These are phyloP conservation scores for Moesziomyces antarcticus DNA, from an alignment of 1,284 basidiomycete species.

Conservation along the genomic window DNA sequence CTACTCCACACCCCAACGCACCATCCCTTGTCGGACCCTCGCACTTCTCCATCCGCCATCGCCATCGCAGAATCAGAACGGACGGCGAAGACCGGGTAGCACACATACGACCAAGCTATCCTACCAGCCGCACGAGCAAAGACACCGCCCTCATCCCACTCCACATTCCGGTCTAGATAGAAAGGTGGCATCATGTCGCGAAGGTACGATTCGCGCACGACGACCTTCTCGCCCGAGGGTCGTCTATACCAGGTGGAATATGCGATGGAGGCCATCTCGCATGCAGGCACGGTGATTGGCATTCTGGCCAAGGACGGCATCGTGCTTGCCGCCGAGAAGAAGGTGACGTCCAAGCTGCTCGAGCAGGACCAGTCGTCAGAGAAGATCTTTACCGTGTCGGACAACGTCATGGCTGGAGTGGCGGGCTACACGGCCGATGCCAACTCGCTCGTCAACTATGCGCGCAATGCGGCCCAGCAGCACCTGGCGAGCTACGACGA, in stretches of 20 bases:
- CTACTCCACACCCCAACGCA: not conserved
- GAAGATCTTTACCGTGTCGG: constrained; percentile 87
- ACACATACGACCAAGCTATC: no score
- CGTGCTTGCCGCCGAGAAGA: constrained; percentile 98
- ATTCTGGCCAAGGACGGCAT: constrained; percentile 90
- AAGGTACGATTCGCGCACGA: constrained; percentile 66
- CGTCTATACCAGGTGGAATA: constrained; percentile 82
- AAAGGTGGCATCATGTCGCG: constrained; percentile 56
- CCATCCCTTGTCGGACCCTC: not conserved
- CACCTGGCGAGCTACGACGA: constrained; percentile 93
- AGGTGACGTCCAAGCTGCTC: constrained; percentile 95
- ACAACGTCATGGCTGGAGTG: constrained; percentile 91
- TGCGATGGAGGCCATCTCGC: constrained; percentile 98
- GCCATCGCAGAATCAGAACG: no score
- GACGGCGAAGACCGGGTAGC: no score
- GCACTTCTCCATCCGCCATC: no score
- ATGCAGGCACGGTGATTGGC: constrained; percentile 93
- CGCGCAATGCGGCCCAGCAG: constrained; percentile 85
- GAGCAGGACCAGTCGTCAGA: constrained; percentile 91
- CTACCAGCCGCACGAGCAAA: no score
- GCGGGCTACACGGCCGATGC: constrained; percentile 97
- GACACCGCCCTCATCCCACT: not conserved
- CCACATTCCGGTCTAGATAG: not conserved
- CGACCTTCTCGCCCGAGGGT: constrained; percentile 69
- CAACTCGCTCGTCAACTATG: constrained; percentile 95